Conservation (phyloP, 306 rosid species). For the Cucumis cinereus region DNA sequence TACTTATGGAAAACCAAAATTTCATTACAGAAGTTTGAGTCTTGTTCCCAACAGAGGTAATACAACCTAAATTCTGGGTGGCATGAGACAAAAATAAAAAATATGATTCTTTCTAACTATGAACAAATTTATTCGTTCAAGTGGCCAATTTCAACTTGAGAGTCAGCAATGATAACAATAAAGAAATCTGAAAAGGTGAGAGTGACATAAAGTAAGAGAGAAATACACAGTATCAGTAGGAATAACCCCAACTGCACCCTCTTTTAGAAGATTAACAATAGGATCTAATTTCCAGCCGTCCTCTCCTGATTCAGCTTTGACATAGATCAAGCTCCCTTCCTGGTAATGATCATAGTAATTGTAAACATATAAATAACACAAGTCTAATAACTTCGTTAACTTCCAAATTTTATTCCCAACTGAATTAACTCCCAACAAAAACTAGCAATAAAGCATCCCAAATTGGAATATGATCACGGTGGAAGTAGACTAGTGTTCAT, state of each 20-base stretch:
- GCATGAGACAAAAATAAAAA: not conserved
- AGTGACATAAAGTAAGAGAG: not conserved
- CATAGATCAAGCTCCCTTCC: constrained; percentile 66
- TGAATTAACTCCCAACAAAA: not conserved
- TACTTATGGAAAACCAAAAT: not conserved
- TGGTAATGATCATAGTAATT: constrained; percentile 5
- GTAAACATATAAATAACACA: not conserved
- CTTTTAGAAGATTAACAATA: constrained; percentile 39
- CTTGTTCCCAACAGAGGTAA: not conserved
- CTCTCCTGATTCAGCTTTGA: constrained; percentile 60
- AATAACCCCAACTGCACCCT: constrained; percentile 89
- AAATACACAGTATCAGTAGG: constrained; percentile 85
- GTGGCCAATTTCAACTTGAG: not conserved
- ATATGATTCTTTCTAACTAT: not conserved
- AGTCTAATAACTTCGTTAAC: not conserved
- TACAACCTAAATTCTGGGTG: not conserved
- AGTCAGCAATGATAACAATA: not conserved
- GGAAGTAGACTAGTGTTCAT: not conserved
- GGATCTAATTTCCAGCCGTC: constrained; percentile 85
- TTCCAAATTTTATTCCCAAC: not conserved
- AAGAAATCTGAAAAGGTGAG: not conserved
- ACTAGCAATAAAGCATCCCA: not conserved
- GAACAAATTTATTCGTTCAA: not conserved
- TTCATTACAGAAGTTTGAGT: not conserved
- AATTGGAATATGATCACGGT: not conserved